Percentiles rank a stretch among this genome's conserved stretches.
phyloP scores from a whole-genome alignment of 2,329 filamentous ascomycete genomes.

The Passalora sequoiae region DNA sequence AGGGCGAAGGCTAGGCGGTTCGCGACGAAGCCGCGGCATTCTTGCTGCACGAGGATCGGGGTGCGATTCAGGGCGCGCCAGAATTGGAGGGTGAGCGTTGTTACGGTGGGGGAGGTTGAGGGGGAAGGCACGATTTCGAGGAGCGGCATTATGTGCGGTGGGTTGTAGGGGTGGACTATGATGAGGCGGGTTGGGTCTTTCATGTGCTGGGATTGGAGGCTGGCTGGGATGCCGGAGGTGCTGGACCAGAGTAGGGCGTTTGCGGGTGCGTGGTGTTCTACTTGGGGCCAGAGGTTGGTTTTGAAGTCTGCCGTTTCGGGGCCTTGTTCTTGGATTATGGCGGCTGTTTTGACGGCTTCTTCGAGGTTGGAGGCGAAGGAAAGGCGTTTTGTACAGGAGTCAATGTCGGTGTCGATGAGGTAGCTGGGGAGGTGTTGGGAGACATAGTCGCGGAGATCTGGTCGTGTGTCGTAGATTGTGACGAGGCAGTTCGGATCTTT shows the following conservation, averaged over 20 bases:
- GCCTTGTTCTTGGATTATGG: constrained; percentile 56
- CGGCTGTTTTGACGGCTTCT: constrained; percentile 43
- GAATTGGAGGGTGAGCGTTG: constrained; percentile 43
- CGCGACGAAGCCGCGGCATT: constrained; percentile 53
- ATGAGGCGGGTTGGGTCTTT: constrained; percentile 44
- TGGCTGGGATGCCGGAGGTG: constrained; percentile 55
- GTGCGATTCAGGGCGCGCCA: constrained; percentile 41
- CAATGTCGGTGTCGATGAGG: constrained; percentile 31
- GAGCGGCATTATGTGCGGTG: constrained; percentile 57
- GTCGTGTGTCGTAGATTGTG: constrained; percentile 49
- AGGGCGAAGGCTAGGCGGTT: constrained; percentile 56
- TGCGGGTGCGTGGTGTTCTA: constrained; percentile 43
- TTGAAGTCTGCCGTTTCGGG: constrained; percentile 53
- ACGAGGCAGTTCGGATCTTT: constrained; percentile 40
- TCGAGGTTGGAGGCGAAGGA: constrained; percentile 35
- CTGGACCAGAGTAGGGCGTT: constrained; percentile 53
- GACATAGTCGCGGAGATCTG: constrained; percentile 45
- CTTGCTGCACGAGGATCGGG: constrained; percentile 49
- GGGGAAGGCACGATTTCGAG: constrained; percentile 54
- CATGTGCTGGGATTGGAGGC: constrained; percentile 44
- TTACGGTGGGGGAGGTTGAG: constrained; percentile 36
- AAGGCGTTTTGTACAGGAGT: constrained; percentile 31
- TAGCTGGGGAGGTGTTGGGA: constrained; percentile 41
- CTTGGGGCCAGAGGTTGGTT: constrained; percentile 46
- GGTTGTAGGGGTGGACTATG: constrained; percentile 59